Conservation (phyloP, 805 yeast species). For the Candida boleticola region DNA sequence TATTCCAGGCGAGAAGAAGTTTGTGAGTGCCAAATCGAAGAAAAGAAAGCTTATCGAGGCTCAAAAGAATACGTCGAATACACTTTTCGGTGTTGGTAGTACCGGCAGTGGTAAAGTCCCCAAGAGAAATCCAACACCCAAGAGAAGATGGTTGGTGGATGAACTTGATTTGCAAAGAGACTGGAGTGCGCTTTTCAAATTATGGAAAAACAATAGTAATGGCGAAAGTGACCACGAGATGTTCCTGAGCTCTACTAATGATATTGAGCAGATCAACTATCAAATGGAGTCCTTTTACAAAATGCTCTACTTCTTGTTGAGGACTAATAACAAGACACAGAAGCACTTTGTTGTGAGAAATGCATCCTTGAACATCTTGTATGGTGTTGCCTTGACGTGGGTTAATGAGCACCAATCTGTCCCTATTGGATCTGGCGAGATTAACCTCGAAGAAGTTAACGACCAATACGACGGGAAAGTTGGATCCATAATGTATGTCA, state of each 20-base stretch:
- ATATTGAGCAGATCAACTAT: slow-evolving; percentile 18
- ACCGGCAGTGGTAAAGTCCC: slow-evolving; percentile 7
- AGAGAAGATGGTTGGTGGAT: slow-evolving; percentile 56
- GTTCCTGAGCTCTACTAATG: slow-evolving; percentile 4
- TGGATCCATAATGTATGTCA: slow-evolving; percentile 46
- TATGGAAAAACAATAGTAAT: slow-evolving; percentile 40
- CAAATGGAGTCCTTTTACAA: slow-evolving; percentile 27
- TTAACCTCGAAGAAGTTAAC: slow-evolving; percentile 4
- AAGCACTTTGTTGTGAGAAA: slow-evolving; percentile 57
- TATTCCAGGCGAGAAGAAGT: slow-evolving; percentile 53
- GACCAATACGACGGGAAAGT: slow-evolving; percentile 17
- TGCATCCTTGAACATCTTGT: slow-evolving; percentile 51
- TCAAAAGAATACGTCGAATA: slow-evolving; percentile 4
- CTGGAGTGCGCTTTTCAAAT: slow-evolving; percentile 44
- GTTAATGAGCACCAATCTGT: slow-evolving; percentile 28
- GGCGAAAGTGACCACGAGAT: slow-evolving; percentile 11
- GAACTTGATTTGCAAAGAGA: slow-evolving; percentile 50
- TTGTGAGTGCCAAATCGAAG: slow-evolving; percentile 18
- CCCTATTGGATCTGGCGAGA: slow-evolving; percentile 5
- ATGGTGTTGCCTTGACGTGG: slow-evolving; percentile 58
- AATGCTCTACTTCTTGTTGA: slow-evolving; percentile 29
- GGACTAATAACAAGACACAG: slow-evolving; percentile 27
- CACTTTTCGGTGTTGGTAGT: background rate
- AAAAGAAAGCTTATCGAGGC: slow-evolving; percentile 18
- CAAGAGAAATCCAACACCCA: slow-evolving; percentile 21